These are phyloP conservation scores for Russula lepida DNA, from an alignment of 768 basidiomycete species.

Conservation along the genomic window DNA sequence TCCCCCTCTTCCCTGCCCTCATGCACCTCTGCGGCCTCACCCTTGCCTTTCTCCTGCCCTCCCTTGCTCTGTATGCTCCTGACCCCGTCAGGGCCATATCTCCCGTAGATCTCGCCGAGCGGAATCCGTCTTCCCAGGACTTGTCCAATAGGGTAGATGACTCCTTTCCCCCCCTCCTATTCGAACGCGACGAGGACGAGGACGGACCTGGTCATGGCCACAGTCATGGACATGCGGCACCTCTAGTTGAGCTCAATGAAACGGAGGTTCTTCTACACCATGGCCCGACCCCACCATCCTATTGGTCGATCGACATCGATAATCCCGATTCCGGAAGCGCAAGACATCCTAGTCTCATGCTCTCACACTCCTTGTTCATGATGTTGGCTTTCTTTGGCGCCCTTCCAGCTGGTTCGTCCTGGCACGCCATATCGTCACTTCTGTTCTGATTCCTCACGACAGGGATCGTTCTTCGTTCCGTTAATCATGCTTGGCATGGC, in stretches of 20 bases:
- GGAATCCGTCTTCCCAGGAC: not conserved
- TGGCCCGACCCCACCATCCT: constrained; percentile 66
- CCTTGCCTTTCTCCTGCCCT: constrained; percentile 7
- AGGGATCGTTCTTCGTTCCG: constrained; percentile 78
- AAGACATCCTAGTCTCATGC: constrained; percentile 63
- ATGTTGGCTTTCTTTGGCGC: constrained; percentile 72
- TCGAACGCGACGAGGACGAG: not conserved
- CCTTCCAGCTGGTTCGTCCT: constrained; percentile 63
- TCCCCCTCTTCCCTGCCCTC: not conserved
- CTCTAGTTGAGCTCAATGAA: constrained; percentile 64
- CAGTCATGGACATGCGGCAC: constrained; percentile 40
- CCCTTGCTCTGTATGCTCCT: constrained; percentile 19
- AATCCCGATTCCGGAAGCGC: constrained; percentile 34
- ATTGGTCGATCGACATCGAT: constrained; percentile 74
- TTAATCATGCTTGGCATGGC: constrained; percentile 57
- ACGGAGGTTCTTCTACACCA: constrained; percentile 60
- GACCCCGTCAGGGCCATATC: constrained; percentile 11
- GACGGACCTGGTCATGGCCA: constrained; percentile 35
- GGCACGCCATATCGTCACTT: not conserved
- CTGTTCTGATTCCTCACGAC: constrained; percentile 8
- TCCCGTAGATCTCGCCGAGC: constrained; percentile 1
- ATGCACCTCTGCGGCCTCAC: constrained; percentile 19
- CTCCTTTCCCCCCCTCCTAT: not conserved
- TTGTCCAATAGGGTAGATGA: not conserved
- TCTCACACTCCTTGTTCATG: constrained; percentile 67